Conservation (phyloP, 2,329 filamentous ascomycete genomes). For the Zopfia rhizophila region DNA sequence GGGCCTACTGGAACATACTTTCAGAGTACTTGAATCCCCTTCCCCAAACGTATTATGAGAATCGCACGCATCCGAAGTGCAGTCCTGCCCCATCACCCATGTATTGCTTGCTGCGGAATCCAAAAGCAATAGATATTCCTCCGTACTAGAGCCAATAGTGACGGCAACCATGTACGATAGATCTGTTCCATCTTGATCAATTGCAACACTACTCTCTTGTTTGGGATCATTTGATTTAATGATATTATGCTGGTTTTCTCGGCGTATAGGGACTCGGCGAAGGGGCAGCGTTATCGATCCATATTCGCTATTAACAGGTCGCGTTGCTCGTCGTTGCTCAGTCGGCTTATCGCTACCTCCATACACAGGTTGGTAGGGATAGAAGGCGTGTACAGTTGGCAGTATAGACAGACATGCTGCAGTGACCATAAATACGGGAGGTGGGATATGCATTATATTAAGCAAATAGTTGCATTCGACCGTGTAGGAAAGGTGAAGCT, state of each 20-base stretch:
- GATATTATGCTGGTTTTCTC: slow-evolving; percentile 62
- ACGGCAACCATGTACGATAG: slow-evolving; percentile 65
- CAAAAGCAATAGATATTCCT: slow-evolving; percentile 64
- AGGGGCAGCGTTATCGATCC: slow-evolving; percentile 38
- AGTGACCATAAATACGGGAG: slow-evolving; percentile 29
- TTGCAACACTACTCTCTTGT: slow-evolving; percentile 59
- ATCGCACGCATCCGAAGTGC: slow-evolving; percentile 72
- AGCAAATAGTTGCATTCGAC: not conserved
- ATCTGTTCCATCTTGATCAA: slow-evolving; percentile 65
- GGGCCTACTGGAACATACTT: slow-evolving; percentile 30
- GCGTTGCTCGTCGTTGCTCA: not conserved
- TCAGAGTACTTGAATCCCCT: slow-evolving; percentile 71
- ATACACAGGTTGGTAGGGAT: slow-evolving; percentile 42
- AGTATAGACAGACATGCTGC: slow-evolving; percentile 36
- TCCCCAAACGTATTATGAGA: slow-evolving; percentile 76
- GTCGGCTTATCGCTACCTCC: slow-evolving; percentile 16
- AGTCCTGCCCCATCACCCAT: slow-evolving; percentile 83
- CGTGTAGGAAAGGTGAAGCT: slow-evolving; percentile 6
- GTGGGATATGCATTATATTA: slow-evolving; percentile 39
- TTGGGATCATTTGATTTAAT: slow-evolving; percentile 39
- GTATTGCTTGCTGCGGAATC: slow-evolving; percentile 72
- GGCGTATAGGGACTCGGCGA: slow-evolving; percentile 46
- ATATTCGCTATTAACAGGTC: not conserved
- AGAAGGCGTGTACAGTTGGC: slow-evolving; percentile 45
- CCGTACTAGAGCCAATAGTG: slow-evolving; percentile 60